Base-by-base conservation (phyloP, 164 flowering plant genomes). In the Piper longum region DNA sequence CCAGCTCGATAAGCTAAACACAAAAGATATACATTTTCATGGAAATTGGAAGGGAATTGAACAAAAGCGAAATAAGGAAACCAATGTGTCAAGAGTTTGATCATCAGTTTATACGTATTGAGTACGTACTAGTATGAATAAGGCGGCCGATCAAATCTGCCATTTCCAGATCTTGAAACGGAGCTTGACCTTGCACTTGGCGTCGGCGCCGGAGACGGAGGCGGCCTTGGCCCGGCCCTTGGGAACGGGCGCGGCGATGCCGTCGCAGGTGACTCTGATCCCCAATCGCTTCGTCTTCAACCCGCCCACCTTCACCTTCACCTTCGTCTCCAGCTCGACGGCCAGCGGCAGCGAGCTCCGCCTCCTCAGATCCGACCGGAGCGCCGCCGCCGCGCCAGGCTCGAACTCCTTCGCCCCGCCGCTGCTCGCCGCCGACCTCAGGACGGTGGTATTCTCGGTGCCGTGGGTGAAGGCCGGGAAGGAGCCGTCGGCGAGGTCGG, bases 141-240 rank as follows among this genome's bases (percentile, higher is more conserved):
- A 26, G 36, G 36, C 36, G 36, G 60, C 8, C 39, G 26, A 7
- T 41, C 40, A 68, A 56, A 62, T 18, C 40, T 57, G 56, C 65
- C 70, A 84, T 73, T 73, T 84, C 86, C 86, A 82, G 80, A 84
- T 78, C 85, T 84, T 84, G 80, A 82, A 64, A 17, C 80, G 69
- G 41, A 84, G 79, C 70, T 82, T 77, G 41, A 84, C 85, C 77
- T 77, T 73, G 67, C 89, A 84, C 43, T 78, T 72, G 3, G 82
- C 64, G 14, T 60, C 65, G 12, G 76, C 60, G 8, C 44, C 52
- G n/a, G 57, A 65, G 41, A 66, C 63, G 0, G 75, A 41, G 8
- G 52, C 52, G 14, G 52, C 61, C 54, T 36, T 42, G 48, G 69
- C 16, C 17, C 72, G 69, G 19, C 72, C 70, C 43, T 72, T 78